Percentiles rank a stretch among this genome's conserved stretches.
Conservation (phyloP, 2,329 filamentous ascomycete genomes). For the Diaporthe ampelina region DNA sequence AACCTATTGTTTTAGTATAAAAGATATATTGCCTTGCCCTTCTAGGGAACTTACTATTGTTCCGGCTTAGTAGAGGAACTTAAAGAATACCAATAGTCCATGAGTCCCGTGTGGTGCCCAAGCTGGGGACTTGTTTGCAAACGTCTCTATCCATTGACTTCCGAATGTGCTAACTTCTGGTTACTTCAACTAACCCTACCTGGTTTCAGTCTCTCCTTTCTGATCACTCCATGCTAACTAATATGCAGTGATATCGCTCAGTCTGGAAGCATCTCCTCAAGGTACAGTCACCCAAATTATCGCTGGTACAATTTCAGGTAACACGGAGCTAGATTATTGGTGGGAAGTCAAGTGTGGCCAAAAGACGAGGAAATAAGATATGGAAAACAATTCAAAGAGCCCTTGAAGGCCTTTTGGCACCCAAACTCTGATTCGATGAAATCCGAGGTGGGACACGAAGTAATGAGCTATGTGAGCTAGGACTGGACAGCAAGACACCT, state of each 20-base stretch:
- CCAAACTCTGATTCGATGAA: no score
- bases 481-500: neutral
- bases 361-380: neutral
- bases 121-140: neutral
- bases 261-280: neutral
- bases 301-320: neutral
- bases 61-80: no score
- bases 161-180: neutral
- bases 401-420: neutral
- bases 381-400: neutral
- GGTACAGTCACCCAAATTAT: neutral
- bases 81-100: no score
- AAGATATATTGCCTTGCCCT: no score
- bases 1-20: no score
- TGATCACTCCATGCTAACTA: neutral
- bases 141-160: neutral
- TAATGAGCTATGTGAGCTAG: neutral
- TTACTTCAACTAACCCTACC: no score
- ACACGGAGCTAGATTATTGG: no score
- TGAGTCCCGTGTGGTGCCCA: neutral
- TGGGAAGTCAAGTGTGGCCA: no score
- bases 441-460: neutral
- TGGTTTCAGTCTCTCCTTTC: neutral
- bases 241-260: neutral
- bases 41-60: no score